Evolutionary conservation across 495 filamentous ascomycete species (phyloP).

Genomic region (Parathielavia hyrcaniae): DNA sequence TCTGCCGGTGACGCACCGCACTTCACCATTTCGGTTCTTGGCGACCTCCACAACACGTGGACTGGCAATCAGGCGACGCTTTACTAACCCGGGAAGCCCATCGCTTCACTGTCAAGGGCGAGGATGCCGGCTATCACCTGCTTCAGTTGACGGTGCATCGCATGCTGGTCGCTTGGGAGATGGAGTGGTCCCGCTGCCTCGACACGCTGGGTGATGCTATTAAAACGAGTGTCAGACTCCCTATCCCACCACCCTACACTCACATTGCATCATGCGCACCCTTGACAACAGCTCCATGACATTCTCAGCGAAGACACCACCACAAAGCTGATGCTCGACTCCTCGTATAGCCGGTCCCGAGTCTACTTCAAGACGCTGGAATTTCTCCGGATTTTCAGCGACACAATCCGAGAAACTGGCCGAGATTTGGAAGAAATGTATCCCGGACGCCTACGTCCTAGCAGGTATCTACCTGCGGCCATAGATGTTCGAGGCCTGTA

Average conservation of each 20-base stretch:
- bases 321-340: constrained; percentile 12
- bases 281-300: constrained; percentile 9
- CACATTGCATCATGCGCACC: neutral
- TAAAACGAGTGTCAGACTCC: neutral
- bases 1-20: neutral
- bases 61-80: neutral
- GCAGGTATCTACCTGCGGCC: neutral
- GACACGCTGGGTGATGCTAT: neutral
- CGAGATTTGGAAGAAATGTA: constrained; percentile 2
- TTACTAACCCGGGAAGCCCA: constrained; percentile 3
- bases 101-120: constrained; percentile 2
- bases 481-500: neutral
- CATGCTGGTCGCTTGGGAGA: neutral
- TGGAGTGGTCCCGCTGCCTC: constrained; percentile 6
- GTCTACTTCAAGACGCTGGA: constrained; percentile 14
- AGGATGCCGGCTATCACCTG: constrained; percentile 13
- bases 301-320: constrained; percentile 2
- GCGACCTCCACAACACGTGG: neutral
- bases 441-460: neutral
- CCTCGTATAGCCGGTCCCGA: constrained; percentile 6
- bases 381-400: constrained; percentile 11
- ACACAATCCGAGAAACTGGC: constrained; percentile 7
- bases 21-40: neutral
- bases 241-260: no score
- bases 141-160: constrained; percentile 4